Evolutionary conservation across 139 green algal genomes (phyloP), one percentile per base, ranked within the genome.

Genomic region (Coccomyxa sp.): DNA sequence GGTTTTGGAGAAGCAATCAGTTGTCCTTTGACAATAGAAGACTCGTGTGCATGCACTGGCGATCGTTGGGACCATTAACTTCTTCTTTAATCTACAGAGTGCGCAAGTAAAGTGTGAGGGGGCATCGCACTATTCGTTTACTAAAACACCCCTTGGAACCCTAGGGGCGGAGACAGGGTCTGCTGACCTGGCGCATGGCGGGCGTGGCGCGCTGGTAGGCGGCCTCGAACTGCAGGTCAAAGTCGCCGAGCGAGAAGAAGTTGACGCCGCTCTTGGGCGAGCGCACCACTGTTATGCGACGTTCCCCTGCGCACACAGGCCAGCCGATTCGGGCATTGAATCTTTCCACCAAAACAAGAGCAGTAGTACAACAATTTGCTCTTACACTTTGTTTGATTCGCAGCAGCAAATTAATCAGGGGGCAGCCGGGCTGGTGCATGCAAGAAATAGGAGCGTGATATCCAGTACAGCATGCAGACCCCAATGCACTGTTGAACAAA

Each of bases 181-280:
- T 21, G 23, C 71, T 31, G 23, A 87, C 71, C 75, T 74, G n/a
- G 13, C 45, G 59, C 82, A 90, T 83, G 17, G 87, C 81, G 23
- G 88, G 81, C 87, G 88, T 68, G 11, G 89, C 85, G n/a, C 89
- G 85, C 79, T 86, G 38, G 14, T 82, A 86, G 7, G 92, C 89
- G 45, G 86, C 84, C 32, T 85, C 67, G 82, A 95, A 92, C 86
- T 94, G 87, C 27, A 78, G 25, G 30, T 94, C 88, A 82, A 95
- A 98, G 74, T 95, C 89, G 0, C 93, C 93, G 57, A 98, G 87
- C 58, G 85, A 83, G 77, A 93, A 93, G 57, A 98, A 93, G 81
- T 84, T 94, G 71, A 90, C 90, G 10, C 90, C 89, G 25, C 82
- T 90, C 79, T 94, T 94, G 30, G 94, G 92, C 3, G 90, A 95